Conservation (phyloP, 2,329 filamentous ascomycete genomes). For the Graphilbum fragrans region DNA sequence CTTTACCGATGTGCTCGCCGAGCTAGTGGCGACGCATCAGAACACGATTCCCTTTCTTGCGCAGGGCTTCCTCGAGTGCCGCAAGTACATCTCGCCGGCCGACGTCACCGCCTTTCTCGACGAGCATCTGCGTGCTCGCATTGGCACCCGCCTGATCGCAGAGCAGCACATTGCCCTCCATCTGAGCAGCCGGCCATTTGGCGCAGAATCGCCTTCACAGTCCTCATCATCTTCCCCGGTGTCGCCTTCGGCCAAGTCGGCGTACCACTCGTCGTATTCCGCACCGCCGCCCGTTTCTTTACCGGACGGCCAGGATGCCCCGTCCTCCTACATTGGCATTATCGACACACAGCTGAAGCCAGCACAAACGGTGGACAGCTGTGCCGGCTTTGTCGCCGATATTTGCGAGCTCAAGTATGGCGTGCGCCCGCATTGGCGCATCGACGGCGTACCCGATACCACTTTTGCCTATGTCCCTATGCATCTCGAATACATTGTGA, state of each 20-base stretch:
- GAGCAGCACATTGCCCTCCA: conserved; percentile 96
- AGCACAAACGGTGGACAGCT: conserved; percentile 67
- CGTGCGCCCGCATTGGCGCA: conserved; percentile 63
- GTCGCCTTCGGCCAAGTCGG: background rate
- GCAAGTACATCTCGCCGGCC: conserved; percentile 70
- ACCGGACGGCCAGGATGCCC: background rate
- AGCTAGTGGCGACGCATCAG: conserved; percentile 87
- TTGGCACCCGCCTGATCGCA: conserved; percentile 85
- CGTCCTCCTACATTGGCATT: conserved; percentile 66
- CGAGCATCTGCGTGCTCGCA: conserved; percentile 83
- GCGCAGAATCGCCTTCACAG: conserved; percentile 26
- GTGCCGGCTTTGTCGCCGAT: conserved; percentile 83
- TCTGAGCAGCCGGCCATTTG: conserved; percentile 54
- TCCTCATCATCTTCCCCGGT: conserved; percentile 16
- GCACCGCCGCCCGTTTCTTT: background rate
- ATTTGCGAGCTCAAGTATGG: conserved; percentile 97
- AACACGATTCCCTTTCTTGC: conserved; percentile 93
- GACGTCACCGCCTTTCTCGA: conserved; percentile 91
- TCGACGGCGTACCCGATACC: conserved; percentile 79
- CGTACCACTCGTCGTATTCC: background rate
- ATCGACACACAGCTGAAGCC: conserved; percentile 86
- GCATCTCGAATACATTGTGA: conserved; percentile 95
- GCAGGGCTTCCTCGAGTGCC: conserved; percentile 82
- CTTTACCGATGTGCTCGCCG: conserved; percentile 86
- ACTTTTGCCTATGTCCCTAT: conserved; percentile 89